Percentiles rank a stretch among this genome's conserved stretches.
phyloP scores from a whole-genome alignment of 768 basidiomycete genomes.

The Trametes maxima region DNA sequence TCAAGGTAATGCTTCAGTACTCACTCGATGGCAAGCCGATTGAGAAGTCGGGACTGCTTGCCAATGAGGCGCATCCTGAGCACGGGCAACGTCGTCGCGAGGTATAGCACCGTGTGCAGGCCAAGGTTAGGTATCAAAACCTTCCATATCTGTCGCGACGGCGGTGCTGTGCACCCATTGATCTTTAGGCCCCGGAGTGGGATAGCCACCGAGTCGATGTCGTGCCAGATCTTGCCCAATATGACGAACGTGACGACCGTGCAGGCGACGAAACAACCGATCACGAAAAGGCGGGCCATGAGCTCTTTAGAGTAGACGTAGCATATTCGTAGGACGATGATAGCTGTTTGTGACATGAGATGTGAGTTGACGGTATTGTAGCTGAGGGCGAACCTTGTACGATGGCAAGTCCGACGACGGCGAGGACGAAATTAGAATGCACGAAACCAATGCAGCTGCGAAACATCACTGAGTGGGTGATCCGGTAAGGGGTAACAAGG shows the following conservation, averaged over 20 bases:
- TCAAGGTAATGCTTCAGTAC: not conserved
- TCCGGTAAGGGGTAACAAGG: not conserved
- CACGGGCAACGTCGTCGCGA: conserved; percentile 23
- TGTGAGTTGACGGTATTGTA: not conserved
- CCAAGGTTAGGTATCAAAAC: conserved; percentile 22
- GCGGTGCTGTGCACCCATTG: conserved; percentile 23
- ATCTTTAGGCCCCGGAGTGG: conserved; percentile 12
- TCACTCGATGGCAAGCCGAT: conserved; percentile 23
- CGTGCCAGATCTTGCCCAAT: conserved; percentile 13
- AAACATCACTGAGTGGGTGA: not conserved
- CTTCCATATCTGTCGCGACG: conserved; percentile 20
- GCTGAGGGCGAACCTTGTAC: conserved; percentile 18
- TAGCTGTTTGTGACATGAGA: conserved; percentile 5
- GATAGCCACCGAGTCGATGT: conserved; percentile 9
- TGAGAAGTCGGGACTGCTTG: conserved; percentile 15
- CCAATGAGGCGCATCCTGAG: conserved; percentile 11
- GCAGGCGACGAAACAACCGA: conserved; percentile 17
- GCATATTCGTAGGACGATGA: conserved; percentile 29
- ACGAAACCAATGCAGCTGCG: conserved; percentile 15
- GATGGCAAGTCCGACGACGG: conserved; percentile 10
- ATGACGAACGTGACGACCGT: conserved; percentile 4
- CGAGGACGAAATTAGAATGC: conserved; percentile 15
- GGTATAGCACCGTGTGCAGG: conserved; percentile 24
- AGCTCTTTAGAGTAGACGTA: conserved; percentile 22
- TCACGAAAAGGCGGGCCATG: conserved; percentile 11